phyloP scores from a whole-genome alignment of 192 early-diverging fungal genomes.

The Coemansia reversa region DNA sequence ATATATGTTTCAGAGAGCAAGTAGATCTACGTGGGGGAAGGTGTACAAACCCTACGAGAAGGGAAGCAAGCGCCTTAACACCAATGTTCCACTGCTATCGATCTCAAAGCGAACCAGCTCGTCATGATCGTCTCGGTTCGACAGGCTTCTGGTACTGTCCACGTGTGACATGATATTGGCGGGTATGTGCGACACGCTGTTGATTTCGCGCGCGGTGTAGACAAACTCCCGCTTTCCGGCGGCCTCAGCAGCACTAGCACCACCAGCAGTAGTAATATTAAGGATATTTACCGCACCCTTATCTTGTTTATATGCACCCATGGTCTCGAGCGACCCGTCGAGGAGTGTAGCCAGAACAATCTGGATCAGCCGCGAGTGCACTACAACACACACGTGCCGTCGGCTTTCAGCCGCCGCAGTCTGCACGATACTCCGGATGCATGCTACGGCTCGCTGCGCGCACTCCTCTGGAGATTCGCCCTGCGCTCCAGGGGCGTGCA shows the following conservation, averaged over 20 bases:
- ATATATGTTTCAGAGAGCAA: slow-evolving; percentile 4
- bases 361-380: slow-evolving; percentile 43
- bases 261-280: slow-evolving; percentile 1
- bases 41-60: slow-evolving; percentile 4
- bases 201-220: slow-evolving; percentile 26
- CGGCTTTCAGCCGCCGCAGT: slow-evolving; percentile 17
- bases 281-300: slow-evolving; percentile 38
- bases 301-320: slow-evolving; percentile 35
- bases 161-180: slow-evolving; percentile 28
- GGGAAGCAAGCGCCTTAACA: slow-evolving; percentile 10
- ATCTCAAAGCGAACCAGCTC: slow-evolving; percentile 28
- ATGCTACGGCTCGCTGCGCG: slow-evolving; percentile 25
- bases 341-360: slow-evolving; percentile 37
- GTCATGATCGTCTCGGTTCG: slow-evolving; percentile 7
- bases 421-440: slow-evolving; percentile 18
- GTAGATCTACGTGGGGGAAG: not conserved
- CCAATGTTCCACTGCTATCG: slow-evolving; percentile 19
- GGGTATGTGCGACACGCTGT: slow-evolving; percentile 32
- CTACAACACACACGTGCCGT: slow-evolving; percentile 25
- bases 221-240: slow-evolving; percentile 10
- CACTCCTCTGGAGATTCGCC: slow-evolving; percentile 34
- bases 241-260: not conserved
- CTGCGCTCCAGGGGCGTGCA: slow-evolving; percentile 16
- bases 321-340: slow-evolving; percentile 30
- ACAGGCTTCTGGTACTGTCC: slow-evolving; percentile 22